Evolutionary conservation across 345 rosid genomes (phyloP).

Genomic region (Linum usitatissimum): DNA sequence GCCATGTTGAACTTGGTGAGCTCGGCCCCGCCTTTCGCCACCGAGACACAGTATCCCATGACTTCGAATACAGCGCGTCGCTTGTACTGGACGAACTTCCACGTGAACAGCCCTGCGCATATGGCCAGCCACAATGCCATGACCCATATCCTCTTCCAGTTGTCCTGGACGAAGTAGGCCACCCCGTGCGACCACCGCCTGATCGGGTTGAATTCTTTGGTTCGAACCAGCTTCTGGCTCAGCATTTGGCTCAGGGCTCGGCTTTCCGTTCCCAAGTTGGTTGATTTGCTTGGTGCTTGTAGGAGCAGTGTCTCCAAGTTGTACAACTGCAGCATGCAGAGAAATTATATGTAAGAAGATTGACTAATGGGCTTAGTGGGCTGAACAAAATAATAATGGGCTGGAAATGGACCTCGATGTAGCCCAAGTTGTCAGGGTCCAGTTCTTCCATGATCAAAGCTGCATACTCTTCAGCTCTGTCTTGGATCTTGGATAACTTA

Average conservation of each 20-base stretch:
- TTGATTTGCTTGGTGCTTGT: conserved; percentile 52
- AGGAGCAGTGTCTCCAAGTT: conserved; percentile 65
- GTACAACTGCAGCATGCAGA: conserved; percentile 30
- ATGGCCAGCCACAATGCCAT: conserved; percentile 48
- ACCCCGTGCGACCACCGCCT: conserved; percentile 31
- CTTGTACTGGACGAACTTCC: conserved; percentile 69
- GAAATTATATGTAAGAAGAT: not conserved
- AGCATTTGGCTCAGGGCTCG: conserved; percentile 50
- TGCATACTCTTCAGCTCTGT: conserved; percentile 62
- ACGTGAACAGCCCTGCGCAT: conserved; percentile 55
- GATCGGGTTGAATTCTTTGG: conserved; percentile 45
- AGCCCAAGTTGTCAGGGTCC: conserved; percentile 60
- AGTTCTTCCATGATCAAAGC: conserved; percentile 86
- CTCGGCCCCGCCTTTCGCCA: conserved; percentile 83
- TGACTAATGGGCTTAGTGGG: no score
- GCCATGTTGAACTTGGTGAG: conserved; percentile 78
- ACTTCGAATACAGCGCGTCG: conserved; percentile 48
- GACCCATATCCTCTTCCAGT: conserved; percentile 79
- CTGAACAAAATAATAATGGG: not conserved
- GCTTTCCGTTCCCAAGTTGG: conserved; percentile 34
- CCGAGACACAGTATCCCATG: conserved; percentile 62
- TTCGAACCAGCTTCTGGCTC: conserved; percentile 65
- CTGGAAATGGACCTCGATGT: conserved; percentile 43
- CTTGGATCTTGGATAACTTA: conserved; percentile 60
- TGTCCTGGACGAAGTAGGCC: conserved; percentile 53